Base-by-base conservation (phyloP, 2,329 filamentous ascomycete genomes). In the Zymoseptoria tritici region DNA sequence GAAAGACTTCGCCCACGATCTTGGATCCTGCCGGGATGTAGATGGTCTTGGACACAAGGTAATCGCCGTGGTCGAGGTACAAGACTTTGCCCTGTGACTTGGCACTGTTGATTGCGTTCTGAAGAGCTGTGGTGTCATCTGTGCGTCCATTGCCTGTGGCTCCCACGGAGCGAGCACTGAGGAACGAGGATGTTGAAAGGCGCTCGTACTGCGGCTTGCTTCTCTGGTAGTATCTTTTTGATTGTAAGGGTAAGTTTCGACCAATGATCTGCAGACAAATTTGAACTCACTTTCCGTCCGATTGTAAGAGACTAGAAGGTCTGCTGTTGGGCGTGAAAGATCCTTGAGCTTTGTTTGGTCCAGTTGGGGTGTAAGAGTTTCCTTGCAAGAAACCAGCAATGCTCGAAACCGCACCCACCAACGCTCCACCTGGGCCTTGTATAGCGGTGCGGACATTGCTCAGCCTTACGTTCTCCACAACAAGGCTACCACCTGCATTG, bases 51-150 rank as follows among this genome's bases (percentile, higher is more conserved):
- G 83, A 85, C 66, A 92, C 78, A 57, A 89, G 73, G 72, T 92
- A 91, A 55, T 86, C 82, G 57, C 89, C 89, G 68, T 88, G 85
- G 69, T 90, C 87, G 66, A 93, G 87, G 76, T 86, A 92, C 60
- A 90, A 81, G 63, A 93, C 74, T 66, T 88, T 81, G 57, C 64
- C 59, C 36, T 66, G 61, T 6, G 58, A 52, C 49, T 77, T 77
- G 3, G 84, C 83, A 1, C 70, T 72, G 68, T 78, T 75, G 68
- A 88, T 79, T n/a, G 81, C 79, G 1, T 67, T 71, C 68, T 88
- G 83, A 11, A 88, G 77, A 2, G 82, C 82, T 2, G 75, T 73
- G 2, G 85, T 87, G 66, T 86, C 83, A 68, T 87, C 84, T 1
- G 81, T 80, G 2, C 72, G 70, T 11, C 82, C 84, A 68, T 86